Percentiles rank a stretch among this genome's conserved stretches.
Conservation (phyloP, 345 rosid species). For the Salix udensis region DNA sequence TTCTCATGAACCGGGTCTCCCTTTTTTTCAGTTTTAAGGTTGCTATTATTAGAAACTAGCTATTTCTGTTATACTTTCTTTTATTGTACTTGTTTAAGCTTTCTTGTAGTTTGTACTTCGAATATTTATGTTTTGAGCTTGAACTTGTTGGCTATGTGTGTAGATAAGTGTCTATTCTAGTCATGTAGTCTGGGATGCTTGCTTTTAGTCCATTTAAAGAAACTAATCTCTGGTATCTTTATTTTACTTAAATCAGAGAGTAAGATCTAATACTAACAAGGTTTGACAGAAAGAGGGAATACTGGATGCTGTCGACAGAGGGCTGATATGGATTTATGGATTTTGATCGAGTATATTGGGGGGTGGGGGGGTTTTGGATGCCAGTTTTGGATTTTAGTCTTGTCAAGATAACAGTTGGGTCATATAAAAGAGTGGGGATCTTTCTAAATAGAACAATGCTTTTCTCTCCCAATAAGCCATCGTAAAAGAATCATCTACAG, state of each 20-base stretch:
- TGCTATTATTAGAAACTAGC: neutral
- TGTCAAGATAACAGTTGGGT: neutral
- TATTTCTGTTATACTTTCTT: neutral
- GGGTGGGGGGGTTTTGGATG: neutral
- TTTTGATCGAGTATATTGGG: neutral
- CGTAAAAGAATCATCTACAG: neutral
- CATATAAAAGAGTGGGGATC: neutral
- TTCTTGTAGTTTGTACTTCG: neutral
- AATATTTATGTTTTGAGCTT: neutral
- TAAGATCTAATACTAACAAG: neutral
- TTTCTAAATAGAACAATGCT: neutral
- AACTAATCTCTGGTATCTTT: neutral
- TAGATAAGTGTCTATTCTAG: neutral
- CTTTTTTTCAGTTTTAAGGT: constrained; percentile 2
- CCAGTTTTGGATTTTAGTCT: neutral
- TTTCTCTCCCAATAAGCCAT: neutral
- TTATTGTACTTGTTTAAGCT: neutral
- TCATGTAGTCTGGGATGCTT: neutral
- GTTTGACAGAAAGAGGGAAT: neutral
- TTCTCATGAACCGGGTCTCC: constrained; percentile 7
- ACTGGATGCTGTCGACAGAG: neutral
- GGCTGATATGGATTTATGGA: neutral
- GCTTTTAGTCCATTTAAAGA: neutral
- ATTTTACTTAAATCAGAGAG: neutral
- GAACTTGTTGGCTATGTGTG: neutral